These are phyloP conservation scores for Cinchona pubescens DNA, from an alignment of 257 asterid genomes.

Conservation along the genomic window DNA sequence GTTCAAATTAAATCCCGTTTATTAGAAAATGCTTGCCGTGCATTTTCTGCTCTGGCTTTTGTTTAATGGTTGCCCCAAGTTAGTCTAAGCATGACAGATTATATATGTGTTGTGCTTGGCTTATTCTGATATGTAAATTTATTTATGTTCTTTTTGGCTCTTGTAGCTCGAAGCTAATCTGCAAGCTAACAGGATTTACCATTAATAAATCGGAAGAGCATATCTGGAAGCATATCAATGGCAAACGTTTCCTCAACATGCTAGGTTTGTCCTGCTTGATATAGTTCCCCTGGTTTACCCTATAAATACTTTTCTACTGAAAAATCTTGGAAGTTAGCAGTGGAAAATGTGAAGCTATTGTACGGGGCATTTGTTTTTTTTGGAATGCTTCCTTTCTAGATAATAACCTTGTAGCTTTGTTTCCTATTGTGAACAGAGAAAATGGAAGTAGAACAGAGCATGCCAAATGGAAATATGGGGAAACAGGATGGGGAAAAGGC, in stretches of 20 bases:
- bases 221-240: slow-evolving; percentile 95
- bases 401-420: neutral
- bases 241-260: slow-evolving; percentile 79
- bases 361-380: neutral
- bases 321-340: neutral
- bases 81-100: neutral
- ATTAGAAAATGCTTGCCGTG: too few relatives aligned
- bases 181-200: slow-evolving; percentile 71
- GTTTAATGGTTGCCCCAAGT: neutral
- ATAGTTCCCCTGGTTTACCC: neutral
- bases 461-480: slow-evolving; percentile 30
- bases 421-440: slow-evolving; percentile 46
- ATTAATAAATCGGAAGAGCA: slow-evolving; percentile 92
- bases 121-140: neutral
- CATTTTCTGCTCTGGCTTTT: too few relatives aligned
- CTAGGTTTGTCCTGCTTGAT: slow-evolving; percentile 59
- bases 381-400: neutral
- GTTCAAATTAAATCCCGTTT: neutral
- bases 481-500: slow-evolving; percentile 30
- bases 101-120: neutral
- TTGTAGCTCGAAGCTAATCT: slow-evolving; percentile 68
- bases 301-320: neutral
- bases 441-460: slow-evolving; percentile 51
- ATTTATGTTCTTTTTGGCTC: neutral
- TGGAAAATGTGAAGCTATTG: neutral